Evolutionary conservation across 441 rosid genomes (phyloP).

Genomic region (Syzygium malaccense): DNA sequence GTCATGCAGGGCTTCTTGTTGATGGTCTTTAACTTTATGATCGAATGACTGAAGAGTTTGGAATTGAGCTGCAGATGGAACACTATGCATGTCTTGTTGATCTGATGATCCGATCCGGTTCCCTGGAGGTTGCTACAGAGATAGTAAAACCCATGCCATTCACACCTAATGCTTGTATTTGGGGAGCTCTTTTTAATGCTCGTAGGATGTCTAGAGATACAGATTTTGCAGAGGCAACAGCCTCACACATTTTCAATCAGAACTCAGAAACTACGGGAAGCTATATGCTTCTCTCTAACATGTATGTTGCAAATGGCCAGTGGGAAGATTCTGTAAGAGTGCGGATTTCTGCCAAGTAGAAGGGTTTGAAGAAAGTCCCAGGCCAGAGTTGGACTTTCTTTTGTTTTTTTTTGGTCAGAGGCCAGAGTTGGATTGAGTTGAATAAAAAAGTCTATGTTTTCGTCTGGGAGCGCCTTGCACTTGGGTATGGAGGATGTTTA

Average conservation of each 20-base stretch:
- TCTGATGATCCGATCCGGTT: constrained; percentile 45
- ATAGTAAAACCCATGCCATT: constrained; percentile 34
- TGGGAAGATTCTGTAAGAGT: constrained; percentile 43
- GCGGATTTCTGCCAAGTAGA: constrained; percentile 31
- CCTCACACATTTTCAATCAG: constrained; percentile 6
- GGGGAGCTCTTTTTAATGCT: constrained; percentile 49
- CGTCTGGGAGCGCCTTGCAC: constrained; percentile 33
- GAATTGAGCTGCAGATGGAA: constrained; percentile 36
- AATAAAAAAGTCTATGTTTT: constrained; percentile 25
- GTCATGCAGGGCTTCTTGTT: constrained; percentile 42
- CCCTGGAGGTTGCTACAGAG: constrained; percentile 34
- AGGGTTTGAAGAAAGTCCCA: constrained; percentile 34
- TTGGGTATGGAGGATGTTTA: constrained; percentile 26
- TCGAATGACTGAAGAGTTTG: constrained; percentile 28
- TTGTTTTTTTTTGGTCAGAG: not conserved
- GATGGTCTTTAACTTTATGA: constrained; percentile 32
- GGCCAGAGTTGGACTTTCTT: constrained; percentile 27
- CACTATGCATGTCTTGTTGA: constrained; percentile 62
- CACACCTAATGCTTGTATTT: constrained; percentile 34
- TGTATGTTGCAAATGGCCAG: constrained; percentile 31
- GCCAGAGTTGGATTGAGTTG: constrained; percentile 45
- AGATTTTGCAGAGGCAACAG: constrained; percentile 46
- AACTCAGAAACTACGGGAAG: constrained; percentile 14
- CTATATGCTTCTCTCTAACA: constrained; percentile 37
- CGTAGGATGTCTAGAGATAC: constrained; percentile 29